phyloP scores from a whole-genome alignment of 2,329 filamentous ascomycete species.

The Ceratocystis smalleyi region DNA sequence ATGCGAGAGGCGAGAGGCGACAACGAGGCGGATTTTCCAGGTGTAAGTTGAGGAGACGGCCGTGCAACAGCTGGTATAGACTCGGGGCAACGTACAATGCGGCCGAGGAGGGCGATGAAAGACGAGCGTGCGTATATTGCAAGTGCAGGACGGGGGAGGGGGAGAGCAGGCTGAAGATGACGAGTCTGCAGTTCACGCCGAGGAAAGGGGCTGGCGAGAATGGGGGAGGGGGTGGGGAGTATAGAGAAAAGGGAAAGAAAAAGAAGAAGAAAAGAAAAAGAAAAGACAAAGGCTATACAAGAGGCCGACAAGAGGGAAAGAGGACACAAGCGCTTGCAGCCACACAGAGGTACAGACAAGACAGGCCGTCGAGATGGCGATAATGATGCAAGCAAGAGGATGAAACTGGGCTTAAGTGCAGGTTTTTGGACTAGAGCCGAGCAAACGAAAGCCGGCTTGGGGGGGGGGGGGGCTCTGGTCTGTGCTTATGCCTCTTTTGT shows the following conservation, averaged over 20 bases:
- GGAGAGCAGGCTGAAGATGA: background rate
- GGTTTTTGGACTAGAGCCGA: background rate
- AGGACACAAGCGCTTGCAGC: background rate
- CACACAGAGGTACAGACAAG: background rate
- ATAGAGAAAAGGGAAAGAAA: background rate
- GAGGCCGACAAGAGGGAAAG: background rate
- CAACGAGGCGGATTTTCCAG: background rate
- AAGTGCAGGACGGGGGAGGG: background rate
- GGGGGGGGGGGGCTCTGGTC: background rate
- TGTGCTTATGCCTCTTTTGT: background rate
- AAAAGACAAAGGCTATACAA: background rate
- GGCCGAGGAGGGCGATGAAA: too few relatives aligned
- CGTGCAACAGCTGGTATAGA: background rate
- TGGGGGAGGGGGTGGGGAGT: background rate
- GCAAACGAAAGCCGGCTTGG: background rate
- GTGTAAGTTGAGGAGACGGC: background rate
- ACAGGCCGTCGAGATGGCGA: background rate
- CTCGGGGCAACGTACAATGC: too few relatives aligned
- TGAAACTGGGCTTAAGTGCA: background rate
- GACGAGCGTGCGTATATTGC: background rate
- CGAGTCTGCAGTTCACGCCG: background rate
- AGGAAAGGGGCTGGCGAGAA: background rate
- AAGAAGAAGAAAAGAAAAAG: background rate
- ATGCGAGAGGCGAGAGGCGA: background rate
- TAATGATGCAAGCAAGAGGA: background rate